Evolutionary conservation across 2,329 filamentous ascomycete genomes (phyloP).

Genomic region (Pyricularia sp.): DNA sequence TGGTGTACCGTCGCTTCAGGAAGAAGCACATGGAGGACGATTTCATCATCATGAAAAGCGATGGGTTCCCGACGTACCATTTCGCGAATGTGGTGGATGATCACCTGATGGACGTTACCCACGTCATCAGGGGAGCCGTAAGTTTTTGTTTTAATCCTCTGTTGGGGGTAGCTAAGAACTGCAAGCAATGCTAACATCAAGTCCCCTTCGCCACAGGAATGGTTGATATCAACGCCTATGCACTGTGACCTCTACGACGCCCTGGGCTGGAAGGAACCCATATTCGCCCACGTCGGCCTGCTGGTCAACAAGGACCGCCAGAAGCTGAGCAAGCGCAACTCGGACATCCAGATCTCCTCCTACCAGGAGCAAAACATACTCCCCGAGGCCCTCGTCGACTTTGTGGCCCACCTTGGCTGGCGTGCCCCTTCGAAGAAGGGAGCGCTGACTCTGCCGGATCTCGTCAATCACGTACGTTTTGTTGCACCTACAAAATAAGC

Average conservation of each 20-base stretch:
- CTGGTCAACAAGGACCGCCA: conserved; percentile 59
- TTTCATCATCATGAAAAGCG: conserved; percentile 82
- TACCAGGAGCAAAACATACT: conserved; percentile 38
- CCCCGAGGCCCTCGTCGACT: conserved; percentile 57
- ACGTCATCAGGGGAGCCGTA: conserved; percentile 83
- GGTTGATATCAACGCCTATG: conserved; percentile 86
- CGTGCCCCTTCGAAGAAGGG: conserved; percentile 56
- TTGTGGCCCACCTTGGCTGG: conserved; percentile 80
- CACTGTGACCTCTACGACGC: conserved; percentile 64
- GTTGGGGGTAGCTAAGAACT: background rate
- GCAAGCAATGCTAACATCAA: no score
- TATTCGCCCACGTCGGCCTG: conserved; percentile 74
- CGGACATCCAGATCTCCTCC: conserved; percentile 37
- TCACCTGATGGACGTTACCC: conserved; percentile 88
- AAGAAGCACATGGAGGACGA: conserved; percentile 57
- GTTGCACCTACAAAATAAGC: background rate
- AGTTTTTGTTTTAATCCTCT: conserved; percentile 16
- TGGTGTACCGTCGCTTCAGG: conserved; percentile 66
- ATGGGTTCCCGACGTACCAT: conserved; percentile 92
- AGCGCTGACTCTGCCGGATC: conserved; percentile 59
- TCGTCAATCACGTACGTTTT: conserved; percentile 56
- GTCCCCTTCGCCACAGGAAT: conserved; percentile 51
- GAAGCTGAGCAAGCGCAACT: conserved; percentile 81
- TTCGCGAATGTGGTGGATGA: conserved; percentile 97
- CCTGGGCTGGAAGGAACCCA: conserved; percentile 63